phyloP scores from a whole-genome alignment of 202 grass and related monocot genomes.

The Digitaria exilis region DNA sequence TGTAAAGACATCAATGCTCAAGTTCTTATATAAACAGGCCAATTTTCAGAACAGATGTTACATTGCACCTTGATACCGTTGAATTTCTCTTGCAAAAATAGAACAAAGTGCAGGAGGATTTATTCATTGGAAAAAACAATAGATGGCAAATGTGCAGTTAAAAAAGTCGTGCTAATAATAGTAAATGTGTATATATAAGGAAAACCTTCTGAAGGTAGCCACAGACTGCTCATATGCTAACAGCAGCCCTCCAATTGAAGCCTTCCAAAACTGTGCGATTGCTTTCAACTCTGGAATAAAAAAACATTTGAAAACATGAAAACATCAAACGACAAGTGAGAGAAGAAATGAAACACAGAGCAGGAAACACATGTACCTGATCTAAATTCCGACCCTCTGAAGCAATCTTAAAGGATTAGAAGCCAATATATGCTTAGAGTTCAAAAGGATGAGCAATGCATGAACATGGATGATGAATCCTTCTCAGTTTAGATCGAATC shows the following conservation, averaged over 20 bases:
- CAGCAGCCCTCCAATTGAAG: neutral
- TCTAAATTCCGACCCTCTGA: neutral
- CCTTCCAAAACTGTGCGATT: neutral
- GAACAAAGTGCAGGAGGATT: neutral
- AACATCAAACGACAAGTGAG: neutral
- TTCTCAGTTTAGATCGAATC: neutral
- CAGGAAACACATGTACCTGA: neutral
- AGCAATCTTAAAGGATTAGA: neutral
- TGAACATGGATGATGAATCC: neutral
- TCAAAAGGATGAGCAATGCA: neutral
- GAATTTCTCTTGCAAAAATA: neutral
- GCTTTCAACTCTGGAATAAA: neutral
- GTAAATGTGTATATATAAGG: neutral
- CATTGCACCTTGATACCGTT: too few species aligned
- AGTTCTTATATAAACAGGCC: neutral
- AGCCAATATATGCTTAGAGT: constrained; percentile 6
- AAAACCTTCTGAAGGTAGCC: neutral
- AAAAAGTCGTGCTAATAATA: neutral
- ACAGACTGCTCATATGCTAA: neutral
- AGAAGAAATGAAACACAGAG: neutral
- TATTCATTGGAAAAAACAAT: neutral
- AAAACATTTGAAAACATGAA: neutral
- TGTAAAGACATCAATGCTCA: neutral
- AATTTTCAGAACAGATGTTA: neutral
- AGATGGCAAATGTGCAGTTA: neutral